A percentile compares a stretch with the other conserved stretches of the same genome.
Conservation (phyloP, 768 basidiomycete genomes). For the Epithele typhae region DNA sequence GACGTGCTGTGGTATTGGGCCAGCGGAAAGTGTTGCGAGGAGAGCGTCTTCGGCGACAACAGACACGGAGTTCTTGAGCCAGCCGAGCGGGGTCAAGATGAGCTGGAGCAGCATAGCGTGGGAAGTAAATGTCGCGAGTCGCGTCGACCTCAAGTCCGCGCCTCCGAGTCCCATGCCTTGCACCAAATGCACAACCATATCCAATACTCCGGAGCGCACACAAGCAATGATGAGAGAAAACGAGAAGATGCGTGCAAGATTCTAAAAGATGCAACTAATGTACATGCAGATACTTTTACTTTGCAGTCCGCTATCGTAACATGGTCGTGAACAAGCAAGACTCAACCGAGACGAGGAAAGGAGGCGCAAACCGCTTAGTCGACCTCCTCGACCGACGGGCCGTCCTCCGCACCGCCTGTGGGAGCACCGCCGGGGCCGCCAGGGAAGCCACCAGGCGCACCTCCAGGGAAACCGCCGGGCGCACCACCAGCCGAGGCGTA, state of each 20-base stretch:
- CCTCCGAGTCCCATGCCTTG: too few relatives aligned
- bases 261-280: conserved; percentile 15
- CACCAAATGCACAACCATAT: too few relatives aligned
- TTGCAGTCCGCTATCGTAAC: conserved; percentile 13
- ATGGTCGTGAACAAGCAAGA: conserved; percentile 1
- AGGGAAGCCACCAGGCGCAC: conserved; percentile 36
- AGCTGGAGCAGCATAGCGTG: conserved; percentile 23
- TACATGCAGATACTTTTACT: conserved; percentile 13
- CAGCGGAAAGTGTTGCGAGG: conserved; percentile 66
- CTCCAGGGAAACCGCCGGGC: conserved; percentile 43
- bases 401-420: conserved; percentile 61
- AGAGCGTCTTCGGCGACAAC: conserved; percentile 40
- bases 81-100: conserved; percentile 20
- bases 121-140: conserved; percentile 10
- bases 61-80: conserved; percentile 17
- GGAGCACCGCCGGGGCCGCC: conserved; percentile 68
- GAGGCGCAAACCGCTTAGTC: conserved; percentile 43
- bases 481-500: conserved; percentile 59
- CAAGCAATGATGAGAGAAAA: conserved; percentile 3
- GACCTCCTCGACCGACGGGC: conserved; percentile 90
- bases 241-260: background rate
- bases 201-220: too few relatives aligned
- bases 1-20: conserved; percentile 85
- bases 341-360: background rate
- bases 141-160: too few relatives aligned